phyloP scores from a whole-genome alignment of 176 grass and related monocot species.

The Musa troglodytarum region DNA sequence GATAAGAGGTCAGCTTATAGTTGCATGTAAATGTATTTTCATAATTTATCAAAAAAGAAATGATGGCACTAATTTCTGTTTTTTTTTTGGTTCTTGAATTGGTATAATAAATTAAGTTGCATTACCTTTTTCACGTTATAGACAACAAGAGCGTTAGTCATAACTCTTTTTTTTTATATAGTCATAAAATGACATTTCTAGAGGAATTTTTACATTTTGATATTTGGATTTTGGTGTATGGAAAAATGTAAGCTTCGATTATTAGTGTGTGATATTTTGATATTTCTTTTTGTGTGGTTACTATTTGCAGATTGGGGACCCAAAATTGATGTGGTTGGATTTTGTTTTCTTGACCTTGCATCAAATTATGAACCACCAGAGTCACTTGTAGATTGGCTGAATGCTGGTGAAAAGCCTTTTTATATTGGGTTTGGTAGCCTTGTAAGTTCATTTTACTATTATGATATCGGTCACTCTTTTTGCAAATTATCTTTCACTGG shows the following conservation, averaged over 20 bases:
- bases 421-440: conserved; percentile 98
- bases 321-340: conserved; percentile 91
- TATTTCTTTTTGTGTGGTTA: neutral
- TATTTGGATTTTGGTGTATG: no score
- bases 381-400: conserved; percentile 82
- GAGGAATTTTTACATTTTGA: no score
- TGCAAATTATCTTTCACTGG: neutral
- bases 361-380: conserved; percentile 82
- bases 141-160: no score
- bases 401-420: conserved; percentile 73
- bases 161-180: no score
- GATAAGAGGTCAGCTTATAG: no score
- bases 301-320: conserved; percentile 78
- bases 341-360: conserved; percentile 96
- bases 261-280: neutral
- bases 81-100: neutral
- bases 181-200: no score
- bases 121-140: no score
- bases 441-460: conserved; percentile 46
- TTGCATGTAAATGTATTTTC: neutral
- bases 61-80: neutral
- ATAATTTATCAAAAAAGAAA: neutral
- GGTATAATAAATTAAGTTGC: neutral
- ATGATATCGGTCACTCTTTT: neutral
- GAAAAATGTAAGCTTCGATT: no score